Conservation (phyloP, 805 yeast species). For the Barnettozyma siamensis region DNA sequence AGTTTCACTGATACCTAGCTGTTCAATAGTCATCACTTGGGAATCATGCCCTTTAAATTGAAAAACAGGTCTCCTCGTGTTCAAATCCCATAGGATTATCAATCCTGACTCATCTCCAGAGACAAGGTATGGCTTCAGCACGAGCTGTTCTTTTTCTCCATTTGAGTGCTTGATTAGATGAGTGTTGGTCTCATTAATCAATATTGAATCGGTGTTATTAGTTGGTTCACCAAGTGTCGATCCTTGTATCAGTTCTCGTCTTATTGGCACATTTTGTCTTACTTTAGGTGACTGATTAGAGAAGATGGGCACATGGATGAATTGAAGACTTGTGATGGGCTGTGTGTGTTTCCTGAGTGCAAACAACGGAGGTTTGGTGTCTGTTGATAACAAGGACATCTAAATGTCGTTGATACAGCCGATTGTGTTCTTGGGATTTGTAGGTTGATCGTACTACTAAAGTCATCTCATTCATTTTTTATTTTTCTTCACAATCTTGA, state of each 20-base stretch:
- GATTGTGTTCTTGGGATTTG: too few species aligned
- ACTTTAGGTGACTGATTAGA: background rate
- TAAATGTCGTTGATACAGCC: too few species aligned
- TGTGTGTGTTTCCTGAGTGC: constrained; percentile 31
- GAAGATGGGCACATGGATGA: constrained; percentile 17
- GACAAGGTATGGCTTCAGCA: constrained; percentile 33
- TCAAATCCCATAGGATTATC: constrained; percentile 59
- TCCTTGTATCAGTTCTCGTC: too few species aligned
- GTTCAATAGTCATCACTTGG: constrained; percentile 44
- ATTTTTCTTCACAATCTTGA: too few species aligned
- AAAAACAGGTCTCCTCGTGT: constrained; percentile 47
- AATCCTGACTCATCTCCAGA: constrained; percentile 62
- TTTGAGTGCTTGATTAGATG: too few species aligned
- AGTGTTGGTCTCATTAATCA: too few species aligned
- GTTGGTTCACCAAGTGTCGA: too few species aligned
- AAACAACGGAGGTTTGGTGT: constrained; percentile 13
- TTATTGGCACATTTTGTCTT: too few species aligned
- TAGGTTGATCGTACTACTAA: too few species aligned
- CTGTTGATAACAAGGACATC: background rate
- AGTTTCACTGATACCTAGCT: constrained; percentile 33
- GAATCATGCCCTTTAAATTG: constrained; percentile 57
- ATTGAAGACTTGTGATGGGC: constrained; percentile 26
- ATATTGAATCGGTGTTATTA: too few species aligned
- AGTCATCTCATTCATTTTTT: too few species aligned
- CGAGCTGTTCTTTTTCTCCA: background rate